Evolutionary conservation across 2,329 filamentous ascomycete genomes (phyloP), one percentile per base, ranked within the genome.

Genomic region (Elsinoe fawcettii): DNA sequence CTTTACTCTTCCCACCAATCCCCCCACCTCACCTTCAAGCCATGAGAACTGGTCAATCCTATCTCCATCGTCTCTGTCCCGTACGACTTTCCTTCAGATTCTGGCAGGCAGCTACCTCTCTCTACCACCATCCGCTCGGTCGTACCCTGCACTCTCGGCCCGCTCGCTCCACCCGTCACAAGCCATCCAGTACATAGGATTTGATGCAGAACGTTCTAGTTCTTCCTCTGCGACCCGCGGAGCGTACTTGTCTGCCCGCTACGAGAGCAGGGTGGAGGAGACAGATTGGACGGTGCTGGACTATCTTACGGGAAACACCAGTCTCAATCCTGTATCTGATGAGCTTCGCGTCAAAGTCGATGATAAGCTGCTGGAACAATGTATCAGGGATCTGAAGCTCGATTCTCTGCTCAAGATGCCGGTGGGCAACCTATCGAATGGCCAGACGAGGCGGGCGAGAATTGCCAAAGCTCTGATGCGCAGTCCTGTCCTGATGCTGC

Each of bases 401-500:
- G 75, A 78, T 0, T 75, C 79, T 7, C 75, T 97, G 46, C 74
- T 95, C 1, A 80, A 87, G 37, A 85, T 96, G 68, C 91, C 92
- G 0, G 88, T 97, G 6, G 82, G 88, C 22, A 95, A 93, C 69
- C 73, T 99, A 56, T 96, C 90, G 69, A 96, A 97, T 70, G 93
- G 93, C 0, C 93, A 99, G 72, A 92, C 88, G 5, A 79, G 92
- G 61, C 78, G 93, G 56, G 88, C 92, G 6, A 83, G 89, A 60
- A 96, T 99, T 63, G 93, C 90, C 1, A 88, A 90, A 64, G 90
- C 91, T 0, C 73, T 99, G 53, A 77, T 97, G 59, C 83, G 78
- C 5, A 80, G 80, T 55, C 93, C 93, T 0, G 87, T 95, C 70
- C 79, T 96, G 9, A 68, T 99, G 60, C 77, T 97, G 55, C 77